Base-by-base conservation (phyloP, 768 basidiomycete genomes). In the Mycena venus region DNA sequence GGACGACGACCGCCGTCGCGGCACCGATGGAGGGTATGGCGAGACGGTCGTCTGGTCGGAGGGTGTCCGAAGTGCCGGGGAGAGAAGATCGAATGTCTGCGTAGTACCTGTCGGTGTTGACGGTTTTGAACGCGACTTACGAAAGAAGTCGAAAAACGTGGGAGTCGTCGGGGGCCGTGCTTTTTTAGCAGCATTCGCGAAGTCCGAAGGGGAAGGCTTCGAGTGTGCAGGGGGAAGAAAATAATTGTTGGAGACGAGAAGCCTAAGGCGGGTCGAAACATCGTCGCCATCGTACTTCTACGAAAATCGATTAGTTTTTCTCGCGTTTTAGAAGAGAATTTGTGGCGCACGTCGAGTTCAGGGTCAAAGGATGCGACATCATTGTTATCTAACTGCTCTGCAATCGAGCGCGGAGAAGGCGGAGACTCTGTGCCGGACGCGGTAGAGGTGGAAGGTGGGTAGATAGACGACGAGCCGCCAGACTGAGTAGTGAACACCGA, bases 161-260 rank as follows among this genome's bases (percentile, higher is more conserved):
- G 90, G 86, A n/a, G 88, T 82, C 11, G 86, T 78, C 11, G 75
- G 69, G 4, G 85, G 75, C 82, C 90, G 80, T 4, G 84, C 59
- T 86, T 87, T 81, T 91, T 94, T n/a, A n/a, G n/a, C n/a, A 70
- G 87, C 84, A 34, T 85, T 72, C 38, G 90, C 88, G 72, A 95
- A 90, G 63, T 93, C 91, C 31, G 92, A 87, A 3, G 91, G 89
- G 12, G 90, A 90, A 2, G 95, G 95, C 79, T 96, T 96, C 49
- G 91, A 88, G 79, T 96, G 95, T 0, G 95, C 95, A 12, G 95
- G 96, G 4, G 95, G 95, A 42, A 96, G 91, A 79, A 95, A 96
- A 81, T 96, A 96, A 79, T 88, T 96, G 83, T 96, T 96, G 81
- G 93, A 94, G 66, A 96, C 93, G 47, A 96, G 90, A 65, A 96